These are phyloP conservation scores for Phytophthora palmivora DNA, from an alignment of 352 stramenopile genomes.

Conservation along the genomic window DNA sequence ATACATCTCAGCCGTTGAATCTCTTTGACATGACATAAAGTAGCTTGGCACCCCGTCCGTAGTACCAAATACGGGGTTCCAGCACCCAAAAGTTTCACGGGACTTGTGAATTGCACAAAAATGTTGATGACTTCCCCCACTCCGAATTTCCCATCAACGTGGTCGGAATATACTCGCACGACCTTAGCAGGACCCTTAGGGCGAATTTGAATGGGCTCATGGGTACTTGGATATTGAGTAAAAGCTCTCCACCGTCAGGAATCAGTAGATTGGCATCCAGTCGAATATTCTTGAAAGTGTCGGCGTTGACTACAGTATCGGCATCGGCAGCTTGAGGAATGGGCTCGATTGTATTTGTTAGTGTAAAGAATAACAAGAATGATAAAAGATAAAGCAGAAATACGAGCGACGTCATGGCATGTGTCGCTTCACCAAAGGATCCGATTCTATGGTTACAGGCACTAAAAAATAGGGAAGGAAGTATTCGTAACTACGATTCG, in stretches of 20 bases:
- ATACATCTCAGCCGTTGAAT: constrained; percentile 69
- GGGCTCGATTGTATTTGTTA: constrained; percentile 38
- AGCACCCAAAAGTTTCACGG: constrained; percentile 56
- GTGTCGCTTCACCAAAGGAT: constrained; percentile 14
- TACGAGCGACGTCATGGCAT: constrained; percentile 4
- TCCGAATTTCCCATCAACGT: constrained; percentile 52
- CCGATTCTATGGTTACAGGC: too few species aligned
- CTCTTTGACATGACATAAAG: constrained; percentile 60
- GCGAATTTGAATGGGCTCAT: constrained; percentile 58
- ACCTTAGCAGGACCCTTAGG: constrained; percentile 69
- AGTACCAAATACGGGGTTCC: constrained; percentile 57
- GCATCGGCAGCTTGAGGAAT: constrained; percentile 61
- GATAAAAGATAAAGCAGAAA: constrained; percentile 13
- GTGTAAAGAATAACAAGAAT: neutral
- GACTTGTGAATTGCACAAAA: constrained; percentile 76
- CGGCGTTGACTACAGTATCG: constrained; percentile 51
- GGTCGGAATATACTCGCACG: constrained; percentile 63
- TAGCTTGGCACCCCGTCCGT: constrained; percentile 59
- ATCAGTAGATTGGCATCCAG: constrained; percentile 79
- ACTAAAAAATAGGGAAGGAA: too few species aligned
- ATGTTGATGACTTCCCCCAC: constrained; percentile 70
- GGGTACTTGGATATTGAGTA: constrained; percentile 73
- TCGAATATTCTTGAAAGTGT: constrained; percentile 57
- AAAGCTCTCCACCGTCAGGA: constrained; percentile 70
- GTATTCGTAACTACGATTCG: too few species aligned